Evolutionary conservation across 352 stramenopile species (phyloP), one percentile per base, ranked within the genome.

Genomic region (Proteromonas lacertae): DNA sequence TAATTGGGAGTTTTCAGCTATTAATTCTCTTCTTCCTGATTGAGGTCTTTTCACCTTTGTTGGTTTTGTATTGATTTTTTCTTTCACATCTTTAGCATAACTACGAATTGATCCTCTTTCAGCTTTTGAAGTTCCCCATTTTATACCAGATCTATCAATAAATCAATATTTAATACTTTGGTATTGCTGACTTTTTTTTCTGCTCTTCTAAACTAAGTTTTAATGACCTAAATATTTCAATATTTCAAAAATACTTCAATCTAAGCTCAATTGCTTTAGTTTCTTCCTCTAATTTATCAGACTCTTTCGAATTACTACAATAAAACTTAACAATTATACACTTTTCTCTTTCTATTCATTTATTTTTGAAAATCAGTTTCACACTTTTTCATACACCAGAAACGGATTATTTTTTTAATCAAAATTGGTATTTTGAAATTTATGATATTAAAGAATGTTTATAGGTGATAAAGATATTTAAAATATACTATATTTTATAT

Each of bases 1-100:
- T n/a, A n/a, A n/a, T n/a, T 18, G 24, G 33, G 14, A 6, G 5
- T 4, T 4, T 33, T 33, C 24, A 4, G 14, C 4, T 8, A 25
- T 31, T 44, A 25, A 10, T 10, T 36, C 20, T 7, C 2, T 23
- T 18, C 2, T 4, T 23, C 7, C 8, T 2, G 16, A 14, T 25
- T 5, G 34, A 8, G 23, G 4, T 20, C 16, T 4, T n/a, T 20
- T 13, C 23, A 16, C 22, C 25, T 26, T 33, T 20, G 5, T 16
- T 10, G 10, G 13, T 9, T 19, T 20, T 28, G 41, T 48, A 14
- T 32, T 40, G 18, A 35, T 13, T 25, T 40, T 43, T 23, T 32
- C 42, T 29, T 51, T 47, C 1, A 59, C 50, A 19, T 59, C 51
- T 37, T 55, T 58, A 12, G 25, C 37, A 43, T 59, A 59, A 22